Evolutionary conservation across 2,329 filamentous ascomycete genomes (phyloP).

Genomic region (Cladosporium velox): DNA sequence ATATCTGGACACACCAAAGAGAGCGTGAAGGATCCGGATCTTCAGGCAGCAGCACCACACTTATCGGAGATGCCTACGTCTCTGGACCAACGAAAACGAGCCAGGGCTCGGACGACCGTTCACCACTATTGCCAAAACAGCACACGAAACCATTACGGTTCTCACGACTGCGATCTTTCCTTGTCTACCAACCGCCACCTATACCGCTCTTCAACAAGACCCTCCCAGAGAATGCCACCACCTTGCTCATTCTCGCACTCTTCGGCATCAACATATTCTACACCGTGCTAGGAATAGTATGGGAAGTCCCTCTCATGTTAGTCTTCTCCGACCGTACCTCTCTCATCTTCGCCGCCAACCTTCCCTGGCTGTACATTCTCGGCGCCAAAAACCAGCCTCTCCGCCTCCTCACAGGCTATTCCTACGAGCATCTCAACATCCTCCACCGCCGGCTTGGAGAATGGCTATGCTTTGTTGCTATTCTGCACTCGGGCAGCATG

Average conservation of each 20-base stretch:
- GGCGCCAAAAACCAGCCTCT: slow-evolving; percentile 68
- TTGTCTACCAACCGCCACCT: slow-evolving; percentile 60
- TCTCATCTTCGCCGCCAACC: slow-evolving; percentile 54
- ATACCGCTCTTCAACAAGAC: slow-evolving; percentile 60
- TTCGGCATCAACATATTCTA: slow-evolving; percentile 60
- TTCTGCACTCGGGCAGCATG: slow-evolving; percentile 60
- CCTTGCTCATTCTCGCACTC: slow-evolving; percentile 55
- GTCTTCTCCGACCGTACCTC: slow-evolving; percentile 61
- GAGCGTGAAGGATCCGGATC: slow-evolving; percentile 8
- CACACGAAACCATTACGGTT: slow-evolving; percentile 18
- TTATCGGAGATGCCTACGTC: not conserved
- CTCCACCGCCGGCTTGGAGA: slow-evolving; percentile 66
- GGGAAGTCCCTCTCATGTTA: slow-evolving; percentile 55
- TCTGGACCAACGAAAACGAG: not conserved
- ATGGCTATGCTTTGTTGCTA: slow-evolving; percentile 60
- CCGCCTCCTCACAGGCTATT: slow-evolving; percentile 61
- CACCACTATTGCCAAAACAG: slow-evolving; percentile 3
- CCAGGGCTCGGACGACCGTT: not conserved
- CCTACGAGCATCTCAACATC: slow-evolving; percentile 67
- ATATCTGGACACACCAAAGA: slow-evolving; percentile 6
- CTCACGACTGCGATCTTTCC: slow-evolving; percentile 23
- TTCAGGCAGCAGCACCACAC: slow-evolving; percentile 16
- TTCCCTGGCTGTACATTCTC: slow-evolving; percentile 61
- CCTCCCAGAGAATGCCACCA: slow-evolving; percentile 60
- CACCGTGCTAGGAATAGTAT: slow-evolving; percentile 54